These are phyloP conservation scores for Citrullus colocynthis DNA, from an alignment of 306 rosid genomes.

Conservation along the genomic window DNA sequence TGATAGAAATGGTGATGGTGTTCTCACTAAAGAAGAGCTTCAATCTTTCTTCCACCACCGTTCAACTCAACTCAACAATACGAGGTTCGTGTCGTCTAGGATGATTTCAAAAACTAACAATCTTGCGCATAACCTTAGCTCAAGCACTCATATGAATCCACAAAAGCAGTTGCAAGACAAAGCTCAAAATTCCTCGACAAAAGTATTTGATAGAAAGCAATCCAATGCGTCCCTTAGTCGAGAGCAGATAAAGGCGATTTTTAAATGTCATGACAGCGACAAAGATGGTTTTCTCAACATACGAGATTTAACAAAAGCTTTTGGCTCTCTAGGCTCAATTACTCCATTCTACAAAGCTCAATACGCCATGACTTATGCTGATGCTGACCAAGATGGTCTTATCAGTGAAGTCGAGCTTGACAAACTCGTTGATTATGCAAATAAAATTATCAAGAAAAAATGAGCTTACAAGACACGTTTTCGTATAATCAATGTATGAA, in stretches of 20 bases:
- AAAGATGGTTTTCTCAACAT: not conserved
- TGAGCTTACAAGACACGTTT: not conserved
- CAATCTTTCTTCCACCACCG: not conserved
- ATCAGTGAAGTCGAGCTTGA: not conserved
- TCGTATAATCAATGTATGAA: not conserved
- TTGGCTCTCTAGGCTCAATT: not conserved
- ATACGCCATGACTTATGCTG: not conserved
- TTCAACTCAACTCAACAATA: not conserved
- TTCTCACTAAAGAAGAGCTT: not conserved
- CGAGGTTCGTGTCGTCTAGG: not conserved
- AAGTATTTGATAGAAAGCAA: not conserved
- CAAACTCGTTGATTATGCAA: slow-evolving; percentile 1
- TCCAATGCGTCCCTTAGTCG: not conserved
- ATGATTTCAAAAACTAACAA: not conserved
- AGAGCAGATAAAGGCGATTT: not conserved
- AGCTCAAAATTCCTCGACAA: too few species aligned
- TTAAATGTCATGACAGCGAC: not conserved
- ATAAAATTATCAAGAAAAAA: not conserved
- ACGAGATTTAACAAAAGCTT: not conserved
- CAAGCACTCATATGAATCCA: not conserved
- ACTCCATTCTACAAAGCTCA: not conserved
- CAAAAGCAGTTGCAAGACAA: not conserved
- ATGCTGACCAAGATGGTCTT: slow-evolving; percentile 11
- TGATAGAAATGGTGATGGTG: slow-evolving; percentile 5
- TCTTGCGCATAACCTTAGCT: not conserved